Percentiles rank a stretch among this genome's conserved stretches.
These are phyloP conservation scores for Phlebiopsis flavidoalba DNA, from an alignment of 768 basidiomycete genomes.

Conservation along the genomic window DNA sequence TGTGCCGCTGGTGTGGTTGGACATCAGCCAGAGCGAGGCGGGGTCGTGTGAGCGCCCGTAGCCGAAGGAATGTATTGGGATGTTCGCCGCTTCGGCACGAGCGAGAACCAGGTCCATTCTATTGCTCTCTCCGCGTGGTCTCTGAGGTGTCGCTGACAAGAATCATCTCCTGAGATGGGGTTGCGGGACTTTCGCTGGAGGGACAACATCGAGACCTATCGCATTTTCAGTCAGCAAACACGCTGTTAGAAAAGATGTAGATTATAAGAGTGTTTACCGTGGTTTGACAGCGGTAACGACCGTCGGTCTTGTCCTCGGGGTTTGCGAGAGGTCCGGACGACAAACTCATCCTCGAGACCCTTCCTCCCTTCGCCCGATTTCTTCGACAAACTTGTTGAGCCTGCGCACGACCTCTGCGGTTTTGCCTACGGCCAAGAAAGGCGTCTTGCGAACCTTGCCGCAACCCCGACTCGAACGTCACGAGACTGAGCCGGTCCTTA, in stretches of 20 bases:
- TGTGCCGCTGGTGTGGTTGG: conserved; percentile 94
- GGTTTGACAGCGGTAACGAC: conserved; percentile 98
- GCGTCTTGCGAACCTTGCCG: conserved; percentile 87
- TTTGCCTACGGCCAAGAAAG: conserved; percentile 75
- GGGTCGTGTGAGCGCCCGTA: conserved; percentile 98
- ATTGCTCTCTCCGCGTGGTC: conserved; percentile 88
- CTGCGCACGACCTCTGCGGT: conserved; percentile 58
- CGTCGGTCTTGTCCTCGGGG: conserved; percentile 96
- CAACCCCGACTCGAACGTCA: conserved; percentile 89
- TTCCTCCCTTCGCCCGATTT: conserved; percentile 42
- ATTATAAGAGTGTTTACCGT: conserved; percentile 50
- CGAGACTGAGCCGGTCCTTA: conserved; percentile 81
- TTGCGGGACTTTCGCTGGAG: conserved; percentile 93
- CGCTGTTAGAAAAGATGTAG: neutral
- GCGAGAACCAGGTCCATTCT: conserved; percentile 98
- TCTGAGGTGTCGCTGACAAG: conserved; percentile 92
- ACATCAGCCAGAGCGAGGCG: conserved; percentile 97
- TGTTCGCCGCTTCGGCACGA: conserved; percentile 92
- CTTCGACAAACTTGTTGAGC: conserved; percentile 75
- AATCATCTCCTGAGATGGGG: conserved; percentile 84
- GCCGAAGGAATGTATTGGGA: conserved; percentile 96
- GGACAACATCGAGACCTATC: conserved; percentile 87
- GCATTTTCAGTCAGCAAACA: neutral
- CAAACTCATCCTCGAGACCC: conserved; percentile 48
- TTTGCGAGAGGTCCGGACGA: conserved; percentile 70